Base-by-base conservation (phyloP, 331 rosid species). In the Malus hybrid region DNA sequence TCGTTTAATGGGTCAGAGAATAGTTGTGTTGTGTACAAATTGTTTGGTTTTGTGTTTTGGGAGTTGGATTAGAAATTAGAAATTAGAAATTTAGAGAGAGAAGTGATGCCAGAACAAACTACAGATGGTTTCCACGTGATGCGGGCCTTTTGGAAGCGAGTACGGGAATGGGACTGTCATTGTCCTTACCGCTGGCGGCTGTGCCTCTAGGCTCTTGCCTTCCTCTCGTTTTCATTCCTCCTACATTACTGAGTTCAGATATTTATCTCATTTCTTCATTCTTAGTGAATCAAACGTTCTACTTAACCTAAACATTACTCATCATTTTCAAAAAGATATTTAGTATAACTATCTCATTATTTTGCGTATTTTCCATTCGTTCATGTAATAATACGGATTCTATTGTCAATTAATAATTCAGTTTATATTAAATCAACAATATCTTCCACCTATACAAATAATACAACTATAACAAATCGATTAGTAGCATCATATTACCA, bases 111-210 rank as follows among this genome's bases (percentile, higher is more conserved):
- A 82, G 73, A 81, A 80, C 59, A 86, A 89, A 84, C 67, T 86
- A 78, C 87, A 82, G 80, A 84, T 66, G 87, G 90, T 70, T 78
- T 84, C 87, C 96, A 88, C 96, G 96, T 92, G 94, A 92, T 79
- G 92, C 88, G 92, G 92, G 90, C 87, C 92, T 88, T 83, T 88
- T 83, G 92, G 86, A 85, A 70, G 86, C 67, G 93, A 86, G 93
- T 87, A 83, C 94, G 78, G 85, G 90, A 85, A 89, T 83, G 91
- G 91, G 80, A 89, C 87, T 85, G 98, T 90, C 98, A 70, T 87
- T 89, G 97, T 93, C 96, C 95, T 86, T 87, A 86, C 89, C 80
- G 79, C 62, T 85, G 96, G 93, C 91, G 96, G 93, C 96, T 89
- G 82, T 81, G 85, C 80, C 76, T 16, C 73, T 48, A 44, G 20